Conservation (phyloP, 202 grass and related monocot genomes). For the Digitaria exilis region DNA sequence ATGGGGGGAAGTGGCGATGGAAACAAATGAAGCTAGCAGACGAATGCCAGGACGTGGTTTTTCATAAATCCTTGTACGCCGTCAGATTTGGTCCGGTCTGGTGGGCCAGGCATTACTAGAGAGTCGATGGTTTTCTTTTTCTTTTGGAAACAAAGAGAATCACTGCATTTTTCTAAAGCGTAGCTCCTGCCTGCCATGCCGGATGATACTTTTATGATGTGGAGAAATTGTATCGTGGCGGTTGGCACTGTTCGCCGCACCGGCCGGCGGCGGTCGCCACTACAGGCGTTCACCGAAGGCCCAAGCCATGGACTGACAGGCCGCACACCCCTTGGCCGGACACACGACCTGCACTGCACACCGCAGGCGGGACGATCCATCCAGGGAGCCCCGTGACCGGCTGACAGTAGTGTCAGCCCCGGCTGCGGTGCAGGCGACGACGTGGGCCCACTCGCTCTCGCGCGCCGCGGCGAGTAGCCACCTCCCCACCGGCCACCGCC, state of each 20-base stretch:
- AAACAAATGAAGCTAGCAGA: not conserved
- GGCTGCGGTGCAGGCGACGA: not conserved
- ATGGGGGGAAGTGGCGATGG: not conserved
- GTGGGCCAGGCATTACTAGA: not conserved
- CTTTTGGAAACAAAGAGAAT: not conserved
- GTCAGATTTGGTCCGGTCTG: not conserved
- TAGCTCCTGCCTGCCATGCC: too few relatives aligned
- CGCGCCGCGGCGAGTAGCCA: slow-evolving; percentile 51
- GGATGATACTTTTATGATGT: too few relatives aligned
- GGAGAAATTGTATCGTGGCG: not conserved
- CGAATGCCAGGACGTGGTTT: not conserved
- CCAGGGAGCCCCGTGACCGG: too few relatives aligned
- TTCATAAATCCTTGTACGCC: not conserved
- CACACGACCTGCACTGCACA: too few relatives aligned
- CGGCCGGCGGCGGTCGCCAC: too few relatives aligned
- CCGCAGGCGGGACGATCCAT: too few relatives aligned
- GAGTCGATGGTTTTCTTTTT: not conserved
- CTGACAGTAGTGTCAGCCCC: not conserved
- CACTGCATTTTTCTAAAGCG: not conserved
- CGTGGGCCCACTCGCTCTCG: too few relatives aligned
- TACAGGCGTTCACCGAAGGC: too few relatives aligned
- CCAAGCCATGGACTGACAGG: too few relatives aligned
- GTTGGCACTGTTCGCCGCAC: too few relatives aligned
- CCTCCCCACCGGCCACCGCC: slow-evolving; percentile 12
- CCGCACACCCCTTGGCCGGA: too few relatives aligned